These are phyloP conservation scores for Tuber brumale DNA, from an alignment of 495 filamentous ascomycete genomes.

Conservation along the genomic window DNA sequence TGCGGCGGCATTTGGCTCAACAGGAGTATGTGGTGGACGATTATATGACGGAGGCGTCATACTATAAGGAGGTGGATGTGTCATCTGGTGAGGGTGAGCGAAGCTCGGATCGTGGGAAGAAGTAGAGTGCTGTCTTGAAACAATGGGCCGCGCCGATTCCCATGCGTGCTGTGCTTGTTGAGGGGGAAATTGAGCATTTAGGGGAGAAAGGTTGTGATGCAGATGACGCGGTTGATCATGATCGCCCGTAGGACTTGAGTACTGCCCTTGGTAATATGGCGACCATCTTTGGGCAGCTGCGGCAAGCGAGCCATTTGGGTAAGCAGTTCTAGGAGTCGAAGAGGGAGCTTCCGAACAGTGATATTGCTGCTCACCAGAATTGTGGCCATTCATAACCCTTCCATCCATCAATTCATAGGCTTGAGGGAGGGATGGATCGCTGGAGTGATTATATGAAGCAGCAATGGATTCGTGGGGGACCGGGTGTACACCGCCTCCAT, in stretches of 20 bases:
- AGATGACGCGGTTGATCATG: slow-evolving; percentile 29
- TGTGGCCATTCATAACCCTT: slow-evolving; percentile 28
- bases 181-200: slow-evolving; percentile 17
- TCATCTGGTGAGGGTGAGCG: slow-evolving; percentile 33
- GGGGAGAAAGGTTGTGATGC: slow-evolving; percentile 18
- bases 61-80: slow-evolving; percentile 28
- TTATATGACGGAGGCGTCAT: slow-evolving; percentile 29
- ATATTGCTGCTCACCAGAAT: slow-evolving; percentile 30
- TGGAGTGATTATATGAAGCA: slow-evolving; percentile 12
- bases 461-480: slow-evolving; percentile 6
- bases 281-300: slow-evolving; percentile 24
- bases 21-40: slow-evolving; percentile 35
- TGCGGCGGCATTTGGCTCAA: slow-evolving; percentile 37
- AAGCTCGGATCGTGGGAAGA: slow-evolving; percentile 30
- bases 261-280: slow-evolving; percentile 12
- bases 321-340: slow-evolving; percentile 32
- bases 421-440: slow-evolving; percentile 11
- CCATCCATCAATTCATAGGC: slow-evolving; percentile 8
- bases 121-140: slow-evolving; percentile 20
- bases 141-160: slow-evolving; percentile 22
- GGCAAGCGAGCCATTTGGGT: slow-evolving; percentile 17
- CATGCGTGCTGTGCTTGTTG: slow-evolving; percentile 15
- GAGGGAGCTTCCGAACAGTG: slow-evolving; percentile 28
- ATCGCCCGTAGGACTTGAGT: slow-evolving; percentile 25
- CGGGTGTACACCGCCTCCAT: slow-evolving; percentile 26